These are phyloP conservation scores for Candida orba DNA, from an alignment of 805 yeast species.

Conservation along the genomic window DNA sequence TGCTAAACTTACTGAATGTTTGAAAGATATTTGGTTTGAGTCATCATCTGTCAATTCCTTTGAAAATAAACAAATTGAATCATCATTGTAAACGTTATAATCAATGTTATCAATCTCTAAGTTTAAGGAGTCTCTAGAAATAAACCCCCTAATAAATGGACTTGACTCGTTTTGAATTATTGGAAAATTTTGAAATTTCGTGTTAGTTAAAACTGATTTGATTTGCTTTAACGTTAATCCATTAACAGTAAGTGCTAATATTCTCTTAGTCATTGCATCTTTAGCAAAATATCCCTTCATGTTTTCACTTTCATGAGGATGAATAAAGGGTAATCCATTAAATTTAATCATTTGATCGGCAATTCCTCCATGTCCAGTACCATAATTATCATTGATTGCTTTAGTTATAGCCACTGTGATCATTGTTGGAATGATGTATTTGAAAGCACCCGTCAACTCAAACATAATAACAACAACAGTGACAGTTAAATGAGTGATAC, in stretches of 20 bases:
- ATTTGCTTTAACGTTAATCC: conserved; percentile 30
- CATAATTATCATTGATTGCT: conserved; percentile 67
- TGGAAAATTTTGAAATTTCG: conserved; percentile 45
- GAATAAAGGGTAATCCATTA: conserved; percentile 83
- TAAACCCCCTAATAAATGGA: conserved; percentile 39
- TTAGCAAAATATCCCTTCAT: conserved; percentile 41
- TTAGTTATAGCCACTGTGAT: conserved; percentile 87
- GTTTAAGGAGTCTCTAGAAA: conserved; percentile 36
- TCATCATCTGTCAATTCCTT: conserved; percentile 11
- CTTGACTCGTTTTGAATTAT: conserved; percentile 34
- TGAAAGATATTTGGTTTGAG: conserved; percentile 15
- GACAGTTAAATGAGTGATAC: conserved; percentile 87
- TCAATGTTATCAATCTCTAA: conserved; percentile 25
- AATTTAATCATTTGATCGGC: conserved; percentile 91
- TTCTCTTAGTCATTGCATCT: conserved; percentile 55
- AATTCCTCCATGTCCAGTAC: conserved; percentile 63
- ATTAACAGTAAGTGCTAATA: conserved; percentile 32
- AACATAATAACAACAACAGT: conserved; percentile 94
- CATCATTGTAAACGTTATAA: conserved; percentile 14
- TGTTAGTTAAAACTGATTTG: conserved; percentile 26
- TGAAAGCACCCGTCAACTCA: conserved; percentile 91
- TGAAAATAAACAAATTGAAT: background rate
- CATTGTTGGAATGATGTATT: conserved; percentile 92
- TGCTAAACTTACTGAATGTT: conserved; percentile 38
- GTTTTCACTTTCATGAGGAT: conserved; percentile 58